phyloP scores from a whole-genome alignment of 2,329 filamentous ascomycete genomes.

The Trichoderma sp. region DNA sequence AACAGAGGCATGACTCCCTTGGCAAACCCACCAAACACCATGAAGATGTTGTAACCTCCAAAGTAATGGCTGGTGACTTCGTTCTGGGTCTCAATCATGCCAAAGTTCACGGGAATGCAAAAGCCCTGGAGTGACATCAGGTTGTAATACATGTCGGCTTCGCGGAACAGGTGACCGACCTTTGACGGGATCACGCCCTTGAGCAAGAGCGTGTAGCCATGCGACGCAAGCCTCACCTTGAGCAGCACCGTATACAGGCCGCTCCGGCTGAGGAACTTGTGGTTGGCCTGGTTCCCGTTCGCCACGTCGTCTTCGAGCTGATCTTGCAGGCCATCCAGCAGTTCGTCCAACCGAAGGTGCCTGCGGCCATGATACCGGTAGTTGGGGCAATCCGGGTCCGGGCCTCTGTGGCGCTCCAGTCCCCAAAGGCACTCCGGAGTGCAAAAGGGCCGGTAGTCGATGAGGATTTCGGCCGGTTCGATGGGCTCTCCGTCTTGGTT shows the following conservation, averaged over 20 bases:
- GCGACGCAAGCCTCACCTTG: slow-evolving; percentile 40
- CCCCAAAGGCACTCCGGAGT: slow-evolving; percentile 34
- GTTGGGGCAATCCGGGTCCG: slow-evolving; percentile 29
- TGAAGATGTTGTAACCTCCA: slow-evolving; percentile 35
- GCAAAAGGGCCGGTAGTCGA: slow-evolving; percentile 33
- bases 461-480: background rate
- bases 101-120: slow-evolving; percentile 40
- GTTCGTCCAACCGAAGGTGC: background rate
- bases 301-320: slow-evolving; percentile 4
- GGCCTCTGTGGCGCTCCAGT: slow-evolving; percentile 27
- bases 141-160: slow-evolving; percentile 37
- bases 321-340: background rate
- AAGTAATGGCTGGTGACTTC: fast-evolving
- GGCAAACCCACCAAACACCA: slow-evolving; percentile 35
- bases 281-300: background rate
- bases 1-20: background rate
- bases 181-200: slow-evolving; percentile 40
- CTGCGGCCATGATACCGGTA: background rate
- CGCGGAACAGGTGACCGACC: slow-evolving; percentile 31
- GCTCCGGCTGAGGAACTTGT: slow-evolving; percentile 34
- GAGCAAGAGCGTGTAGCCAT: slow-evolving; percentile 34
- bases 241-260: slow-evolving; percentile 39
- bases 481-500: background rate
- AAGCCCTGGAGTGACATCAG: slow-evolving; percentile 37
- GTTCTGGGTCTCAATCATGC: slow-evolving; percentile 32